Evolutionary conservation across 2,329 filamentous ascomycete genomes (phyloP).

Genomic region (Rhexocercosporidium sp.): DNA sequence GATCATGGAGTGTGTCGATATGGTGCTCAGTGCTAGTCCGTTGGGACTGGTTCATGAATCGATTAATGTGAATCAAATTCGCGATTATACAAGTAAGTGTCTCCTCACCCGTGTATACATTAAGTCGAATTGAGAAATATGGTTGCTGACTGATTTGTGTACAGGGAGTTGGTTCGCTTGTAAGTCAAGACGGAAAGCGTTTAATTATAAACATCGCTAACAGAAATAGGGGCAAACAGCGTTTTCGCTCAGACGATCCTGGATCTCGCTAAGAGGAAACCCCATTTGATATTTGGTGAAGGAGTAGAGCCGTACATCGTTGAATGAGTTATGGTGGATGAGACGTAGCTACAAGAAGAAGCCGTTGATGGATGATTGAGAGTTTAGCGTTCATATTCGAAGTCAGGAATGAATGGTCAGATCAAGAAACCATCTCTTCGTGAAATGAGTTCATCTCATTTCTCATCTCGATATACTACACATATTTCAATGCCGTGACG

Average conservation of each 20-base stretch:
- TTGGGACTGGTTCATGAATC: conserved; percentile 91
- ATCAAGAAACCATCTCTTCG: not conserved
- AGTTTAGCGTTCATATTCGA: not conserved
- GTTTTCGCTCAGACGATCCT: conserved; percentile 93
- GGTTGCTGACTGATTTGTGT: conserved; percentile 6
- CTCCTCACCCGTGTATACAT: not conserved
- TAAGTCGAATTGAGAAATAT: not conserved
- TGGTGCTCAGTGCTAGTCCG: conserved; percentile 76
- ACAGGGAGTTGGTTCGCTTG: conserved; percentile 87
- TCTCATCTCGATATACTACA: not conserved
- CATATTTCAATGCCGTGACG: not conserved
- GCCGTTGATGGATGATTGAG: not conserved
- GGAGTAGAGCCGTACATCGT: conserved; percentile 63
- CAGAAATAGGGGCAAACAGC: conserved; percentile 77
- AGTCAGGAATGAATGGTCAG: not conserved
- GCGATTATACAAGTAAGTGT: conserved; percentile 72
- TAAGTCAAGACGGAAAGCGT: conserved; percentile 38
- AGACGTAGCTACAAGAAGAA: not conserved
- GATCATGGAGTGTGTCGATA: conserved; percentile 72
- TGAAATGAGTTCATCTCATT: conserved; percentile 1
- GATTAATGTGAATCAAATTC: conserved; percentile 75
- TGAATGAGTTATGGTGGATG: conserved; percentile 21
- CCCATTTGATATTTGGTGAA: conserved; percentile 80
- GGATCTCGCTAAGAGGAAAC: conserved; percentile 86
- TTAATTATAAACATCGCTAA: not conserved